These are phyloP conservation scores for Nemania serpens DNA, from an alignment of 2,329 filamentous ascomycete genomes.

Conservation along the genomic window DNA sequence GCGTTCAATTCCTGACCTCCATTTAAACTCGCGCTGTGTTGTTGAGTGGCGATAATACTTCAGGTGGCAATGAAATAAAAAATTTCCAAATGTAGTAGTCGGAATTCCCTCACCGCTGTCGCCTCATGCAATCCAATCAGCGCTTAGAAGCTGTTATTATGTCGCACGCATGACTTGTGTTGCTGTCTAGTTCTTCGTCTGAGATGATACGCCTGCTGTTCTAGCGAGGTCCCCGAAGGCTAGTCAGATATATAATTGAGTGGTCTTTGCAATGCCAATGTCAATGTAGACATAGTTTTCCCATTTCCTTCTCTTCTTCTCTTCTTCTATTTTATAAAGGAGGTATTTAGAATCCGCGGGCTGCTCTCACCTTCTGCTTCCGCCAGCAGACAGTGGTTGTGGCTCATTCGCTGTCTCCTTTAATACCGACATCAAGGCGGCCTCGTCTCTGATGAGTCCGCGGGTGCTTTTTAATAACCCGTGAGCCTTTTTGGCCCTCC, in stretches of 20 bases:
- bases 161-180: background rate
- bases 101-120: background rate
- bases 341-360: background rate
- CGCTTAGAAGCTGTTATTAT: background rate
- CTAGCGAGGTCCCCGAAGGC: background rate
- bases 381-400: too few relatives aligned
- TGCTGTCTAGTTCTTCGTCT: background rate
- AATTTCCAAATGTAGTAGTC: background rate
- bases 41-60: too few relatives aligned
- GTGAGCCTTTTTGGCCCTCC: background rate
- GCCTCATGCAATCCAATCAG: background rate
- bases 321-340: too few relatives aligned
- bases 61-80: background rate
- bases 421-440: too few relatives aligned
- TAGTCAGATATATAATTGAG: background rate
- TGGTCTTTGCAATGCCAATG: too few relatives aligned
- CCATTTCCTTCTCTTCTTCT: too few relatives aligned
- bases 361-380: too few relatives aligned
- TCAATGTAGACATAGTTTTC: too few relatives aligned
- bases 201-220: background rate
- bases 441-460: too few relatives aligned
- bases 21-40: background rate
- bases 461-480: too few relatives aligned
- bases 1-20: background rate
- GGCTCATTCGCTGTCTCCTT: too few relatives aligned